These are phyloP conservation scores for Pilobolus umbonatus DNA, from an alignment of 192 early-diverging fungal genomes.

Conservation along the genomic window DNA sequence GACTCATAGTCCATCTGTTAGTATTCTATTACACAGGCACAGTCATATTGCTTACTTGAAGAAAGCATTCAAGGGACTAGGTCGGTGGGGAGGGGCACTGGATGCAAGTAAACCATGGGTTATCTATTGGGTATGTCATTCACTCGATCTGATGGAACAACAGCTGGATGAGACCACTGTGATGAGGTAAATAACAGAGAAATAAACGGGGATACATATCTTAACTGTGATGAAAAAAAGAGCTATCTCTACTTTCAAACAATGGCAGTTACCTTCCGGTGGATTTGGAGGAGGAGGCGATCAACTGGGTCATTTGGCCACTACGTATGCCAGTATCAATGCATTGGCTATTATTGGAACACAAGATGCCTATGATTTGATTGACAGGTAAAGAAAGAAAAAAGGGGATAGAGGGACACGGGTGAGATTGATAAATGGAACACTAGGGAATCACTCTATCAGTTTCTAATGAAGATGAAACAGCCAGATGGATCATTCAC, in stretches of 20 bases:
- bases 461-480: slow-evolving; percentile 81
- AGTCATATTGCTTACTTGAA: slow-evolving; percentile 57
- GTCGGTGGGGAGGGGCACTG: slow-evolving; percentile 52
- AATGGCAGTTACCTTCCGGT: slow-evolving; percentile 65
- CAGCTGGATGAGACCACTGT: slow-evolving; percentile 44
- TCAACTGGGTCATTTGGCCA: slow-evolving; percentile 84
- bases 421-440: neutral
- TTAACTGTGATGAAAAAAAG: slow-evolving; percentile 15
- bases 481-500: slow-evolving; percentile 82
- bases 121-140: slow-evolving; percentile 84
- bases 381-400: slow-evolving; percentile 45
- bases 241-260: slow-evolving; percentile 54
- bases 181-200: slow-evolving; percentile 14
- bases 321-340: slow-evolving; percentile 87
- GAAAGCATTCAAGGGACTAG: slow-evolving; percentile 46
- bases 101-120: slow-evolving; percentile 93
- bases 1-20: too few species aligned
- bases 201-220: neutral
- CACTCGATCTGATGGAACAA: slow-evolving; percentile 70
- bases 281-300: slow-evolving; percentile 86
- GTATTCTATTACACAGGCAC: slow-evolving; percentile 44
- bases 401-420: neutral
- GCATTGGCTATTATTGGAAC: slow-evolving; percentile 76
- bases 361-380: slow-evolving; percentile 57
- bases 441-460: slow-evolving; percentile 52